Percentiles rank a stretch among this genome's conserved stretches.
Conservation (phyloP, 2,329 filamentous ascomycete genomes). For the Dactylellina sp. region DNA sequence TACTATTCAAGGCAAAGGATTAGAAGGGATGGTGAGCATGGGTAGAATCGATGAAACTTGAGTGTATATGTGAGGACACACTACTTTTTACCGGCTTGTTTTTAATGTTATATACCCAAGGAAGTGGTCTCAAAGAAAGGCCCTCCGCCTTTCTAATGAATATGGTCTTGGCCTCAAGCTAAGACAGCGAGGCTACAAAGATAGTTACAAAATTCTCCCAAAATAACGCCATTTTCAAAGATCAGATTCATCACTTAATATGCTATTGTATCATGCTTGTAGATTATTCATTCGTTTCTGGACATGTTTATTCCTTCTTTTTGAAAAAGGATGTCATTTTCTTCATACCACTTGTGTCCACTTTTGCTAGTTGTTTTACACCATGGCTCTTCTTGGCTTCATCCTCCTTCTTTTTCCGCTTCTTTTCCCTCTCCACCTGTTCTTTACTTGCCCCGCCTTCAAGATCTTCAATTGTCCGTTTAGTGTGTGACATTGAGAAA, state of each 20-base stretch:
- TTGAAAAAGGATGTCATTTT: slow-evolving; percentile 96
- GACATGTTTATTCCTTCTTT: slow-evolving; percentile 70
- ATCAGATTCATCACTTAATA: not conserved
- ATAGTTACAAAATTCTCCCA: not conserved
- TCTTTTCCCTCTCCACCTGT: slow-evolving; percentile 77
- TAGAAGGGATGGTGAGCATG: not conserved
- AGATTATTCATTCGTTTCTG: no score
- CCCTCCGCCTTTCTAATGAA: no score
- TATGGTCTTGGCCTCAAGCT: no score
- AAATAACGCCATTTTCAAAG: not conserved
- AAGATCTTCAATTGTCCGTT: slow-evolving; percentile 76
- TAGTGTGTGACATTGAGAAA: slow-evolving; percentile 71
- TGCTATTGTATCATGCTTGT: not conserved
- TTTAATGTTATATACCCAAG: not conserved
- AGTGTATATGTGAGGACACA: no score
- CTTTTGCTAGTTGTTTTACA: slow-evolving; percentile 85
- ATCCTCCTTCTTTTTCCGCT: slow-evolving; percentile 85
- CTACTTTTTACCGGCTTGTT: not conserved
- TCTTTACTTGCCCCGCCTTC: slow-evolving; percentile 69
- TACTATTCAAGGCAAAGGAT: slow-evolving; percentile 70
- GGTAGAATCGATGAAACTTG: no score
- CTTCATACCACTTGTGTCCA: slow-evolving; percentile 92
- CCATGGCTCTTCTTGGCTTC: slow-evolving; percentile 84
- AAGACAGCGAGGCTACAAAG: not conserved
- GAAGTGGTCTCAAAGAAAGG: no score